Base-by-base conservation (phyloP, 495 filamentous ascomycete genomes). In the Aspergillus campestris region DNA sequence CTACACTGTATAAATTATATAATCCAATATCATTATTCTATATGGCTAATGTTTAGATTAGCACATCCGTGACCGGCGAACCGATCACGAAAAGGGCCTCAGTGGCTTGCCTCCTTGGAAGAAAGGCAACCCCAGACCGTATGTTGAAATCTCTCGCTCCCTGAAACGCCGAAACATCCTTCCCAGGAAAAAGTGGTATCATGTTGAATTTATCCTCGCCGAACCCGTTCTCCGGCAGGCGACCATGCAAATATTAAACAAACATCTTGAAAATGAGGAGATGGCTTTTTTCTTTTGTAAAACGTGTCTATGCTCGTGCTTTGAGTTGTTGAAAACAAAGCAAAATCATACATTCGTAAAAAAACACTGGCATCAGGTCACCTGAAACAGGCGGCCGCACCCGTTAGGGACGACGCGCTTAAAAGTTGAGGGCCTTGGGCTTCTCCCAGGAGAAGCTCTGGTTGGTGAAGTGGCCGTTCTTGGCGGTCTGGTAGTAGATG, bases 381-480 rank as follows among this genome's bases (percentile, higher is more conserved):
- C 24, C 14, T 9, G 9, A 47, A 34, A 29, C 31, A 28, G 11
- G 31, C 40, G 44, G 40, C 45, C 28, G 58, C 47, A 34, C 28
- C n/a, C 46, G 49, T 43, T 46, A 28, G 42, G 45, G 56, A 50
- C 30, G 41, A 47, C 48, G 44, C 55, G 51, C 55, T 77, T 94
- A 97, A 69, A 84, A 81, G 72, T 84, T 87, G 59, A 98, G 84
- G 52, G 73, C 62, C 87, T 95, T 95, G 57, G 92, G 91, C 78
- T 95, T 81, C 84, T 98, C 92, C 92, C 92, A 98, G 67, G 73
- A 77, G 81, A 96, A 98, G 64, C 73, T 73, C 80, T 95, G 92
- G 85, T 95, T 92, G 71, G 91, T 94, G 76, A 98, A 98, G 80
- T 98, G 92, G 58, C 91, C 92, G 71, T 97, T 96, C 86, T 95